phyloP scores from a whole-genome alignment of 2,329 filamentous ascomycete genomes.

The Aspergillus sp. region DNA sequence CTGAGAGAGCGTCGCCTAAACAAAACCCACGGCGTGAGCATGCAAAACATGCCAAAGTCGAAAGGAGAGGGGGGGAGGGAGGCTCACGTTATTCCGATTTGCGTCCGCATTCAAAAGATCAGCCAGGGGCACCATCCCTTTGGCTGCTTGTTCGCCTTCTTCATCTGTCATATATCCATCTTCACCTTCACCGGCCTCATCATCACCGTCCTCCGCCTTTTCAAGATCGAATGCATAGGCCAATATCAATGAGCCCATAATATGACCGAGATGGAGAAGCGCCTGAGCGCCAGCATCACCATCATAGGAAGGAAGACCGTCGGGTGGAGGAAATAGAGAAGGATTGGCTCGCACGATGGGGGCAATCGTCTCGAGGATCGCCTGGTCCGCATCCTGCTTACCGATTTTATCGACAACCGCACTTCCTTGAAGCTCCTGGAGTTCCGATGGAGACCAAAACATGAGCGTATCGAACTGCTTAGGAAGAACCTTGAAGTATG shows the following conservation, averaged over 20 bases:
- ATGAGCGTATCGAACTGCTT: constrained; percentile 71
- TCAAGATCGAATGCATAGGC: constrained; percentile 83
- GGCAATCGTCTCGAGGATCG: constrained; percentile 53
- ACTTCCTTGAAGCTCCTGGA: constrained; percentile 66
- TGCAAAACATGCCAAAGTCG: neutral
- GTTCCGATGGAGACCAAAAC: constrained; percentile 71
- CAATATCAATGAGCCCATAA: constrained; percentile 85
- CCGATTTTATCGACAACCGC: constrained; percentile 70
- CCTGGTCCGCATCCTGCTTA: constrained; percentile 59
- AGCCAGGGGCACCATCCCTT: constrained; percentile 86
- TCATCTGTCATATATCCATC: constrained; percentile 51
- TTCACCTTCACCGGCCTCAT: constrained; percentile 44
- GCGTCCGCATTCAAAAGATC: constrained; percentile 86
- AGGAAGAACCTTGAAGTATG: constrained; percentile 71
- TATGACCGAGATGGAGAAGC: constrained; percentile 56
- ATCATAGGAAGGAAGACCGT: constrained; percentile 35
- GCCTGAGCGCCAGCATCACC: constrained; percentile 36
- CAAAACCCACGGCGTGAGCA: neutral
- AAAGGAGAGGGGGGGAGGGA: neutral
- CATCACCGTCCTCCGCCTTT: constrained; percentile 45
- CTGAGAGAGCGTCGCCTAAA: constrained; percentile 52
- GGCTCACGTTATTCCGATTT: constrained; percentile 64
- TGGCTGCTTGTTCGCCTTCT: constrained; percentile 56
- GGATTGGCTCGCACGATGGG: constrained; percentile 42
- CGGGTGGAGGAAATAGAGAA: constrained; percentile 33